Conservation (phyloP, 2,329 filamentous ascomycete genomes). For the Fusarium domesticum region DNA sequence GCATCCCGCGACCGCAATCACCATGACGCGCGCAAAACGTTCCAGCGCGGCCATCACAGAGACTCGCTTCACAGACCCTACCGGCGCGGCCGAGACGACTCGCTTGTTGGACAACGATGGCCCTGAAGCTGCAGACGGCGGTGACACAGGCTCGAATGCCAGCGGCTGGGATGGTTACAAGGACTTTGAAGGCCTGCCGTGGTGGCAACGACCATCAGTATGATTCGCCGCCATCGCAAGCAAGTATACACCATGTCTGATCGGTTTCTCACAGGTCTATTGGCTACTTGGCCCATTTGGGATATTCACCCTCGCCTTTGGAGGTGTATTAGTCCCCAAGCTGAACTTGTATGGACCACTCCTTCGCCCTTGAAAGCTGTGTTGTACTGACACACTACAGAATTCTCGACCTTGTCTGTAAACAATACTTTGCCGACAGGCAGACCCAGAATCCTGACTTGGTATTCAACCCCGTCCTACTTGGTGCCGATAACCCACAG, state of each 20-base stretch:
- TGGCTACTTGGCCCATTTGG: slow-evolving; percentile 82
- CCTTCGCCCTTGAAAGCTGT: not conserved
- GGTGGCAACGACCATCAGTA: slow-evolving; percentile 63
- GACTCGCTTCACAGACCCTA: not conserved
- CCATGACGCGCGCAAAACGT: slow-evolving; percentile 10
- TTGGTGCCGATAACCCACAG: slow-evolving; percentile 70
- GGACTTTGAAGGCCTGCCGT: slow-evolving; percentile 60
- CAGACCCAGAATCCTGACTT: slow-evolving; percentile 56
- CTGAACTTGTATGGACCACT: slow-evolving; percentile 63
- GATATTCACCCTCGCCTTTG: slow-evolving; percentile 81
- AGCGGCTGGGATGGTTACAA: slow-evolving; percentile 46
- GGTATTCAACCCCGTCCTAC: slow-evolving; percentile 60
- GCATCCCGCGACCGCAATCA: not conserved
- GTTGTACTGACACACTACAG: slow-evolving; percentile 32
- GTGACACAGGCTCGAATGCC: slow-evolving; percentile 15
- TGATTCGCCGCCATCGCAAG: slow-evolving; percentile 22
- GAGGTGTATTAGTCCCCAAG: slow-evolving; percentile 80
- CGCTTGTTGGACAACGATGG: slow-evolving; percentile 37
- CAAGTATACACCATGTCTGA: slow-evolving; percentile 21
- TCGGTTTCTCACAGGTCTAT: slow-evolving; percentile 55
- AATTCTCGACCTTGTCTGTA: slow-evolving; percentile 79
- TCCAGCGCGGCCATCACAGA: not conserved
- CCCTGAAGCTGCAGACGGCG: slow-evolving; percentile 9
- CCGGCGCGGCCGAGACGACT: slow-evolving; percentile 36
- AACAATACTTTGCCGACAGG: slow-evolving; percentile 73